These are phyloP conservation scores for Solanum tarapatanum DNA, from an alignment of 257 asterid genomes.

Conservation along the genomic window DNA sequence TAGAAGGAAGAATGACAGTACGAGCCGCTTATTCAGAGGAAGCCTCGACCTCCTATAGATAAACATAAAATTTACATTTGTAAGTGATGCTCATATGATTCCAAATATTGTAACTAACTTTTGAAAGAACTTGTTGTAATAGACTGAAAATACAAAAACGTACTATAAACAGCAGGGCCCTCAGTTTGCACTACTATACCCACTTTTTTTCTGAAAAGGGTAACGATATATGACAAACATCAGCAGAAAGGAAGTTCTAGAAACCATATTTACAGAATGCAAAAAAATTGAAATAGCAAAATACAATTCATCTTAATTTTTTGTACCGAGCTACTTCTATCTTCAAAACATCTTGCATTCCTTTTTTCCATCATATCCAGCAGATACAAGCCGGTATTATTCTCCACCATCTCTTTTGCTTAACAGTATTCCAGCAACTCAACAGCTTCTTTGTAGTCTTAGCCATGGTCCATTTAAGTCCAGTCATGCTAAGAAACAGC, in stretches of 20 bases:
- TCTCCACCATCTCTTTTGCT: neutral
- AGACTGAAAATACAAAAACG: neutral
- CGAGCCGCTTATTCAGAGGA: conserved; percentile 54
- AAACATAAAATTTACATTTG: neutral
- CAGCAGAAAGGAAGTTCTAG: neutral
- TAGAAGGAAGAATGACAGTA: conserved; percentile 71
- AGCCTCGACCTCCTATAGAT: conserved; percentile 61
- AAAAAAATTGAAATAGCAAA: neutral
- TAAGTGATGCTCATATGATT: neutral
- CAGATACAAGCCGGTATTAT: neutral
- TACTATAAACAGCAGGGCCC: neutral
- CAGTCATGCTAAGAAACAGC: neutral
- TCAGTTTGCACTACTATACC: neutral
- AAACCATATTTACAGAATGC: neutral
- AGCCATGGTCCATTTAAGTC: neutral
- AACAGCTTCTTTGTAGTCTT: neutral
- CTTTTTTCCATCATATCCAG: neutral
- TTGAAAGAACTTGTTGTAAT: neutral
- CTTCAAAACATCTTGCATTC: neutral
- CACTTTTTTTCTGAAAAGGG: neutral
- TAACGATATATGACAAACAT: neutral
- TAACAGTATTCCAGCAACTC: neutral
- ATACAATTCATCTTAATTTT: neutral
- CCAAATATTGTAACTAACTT: neutral
- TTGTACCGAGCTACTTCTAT: neutral